Evolutionary conservation across 345 rosid species (phyloP).

Genomic region (Euphorbia tirucalli): DNA sequence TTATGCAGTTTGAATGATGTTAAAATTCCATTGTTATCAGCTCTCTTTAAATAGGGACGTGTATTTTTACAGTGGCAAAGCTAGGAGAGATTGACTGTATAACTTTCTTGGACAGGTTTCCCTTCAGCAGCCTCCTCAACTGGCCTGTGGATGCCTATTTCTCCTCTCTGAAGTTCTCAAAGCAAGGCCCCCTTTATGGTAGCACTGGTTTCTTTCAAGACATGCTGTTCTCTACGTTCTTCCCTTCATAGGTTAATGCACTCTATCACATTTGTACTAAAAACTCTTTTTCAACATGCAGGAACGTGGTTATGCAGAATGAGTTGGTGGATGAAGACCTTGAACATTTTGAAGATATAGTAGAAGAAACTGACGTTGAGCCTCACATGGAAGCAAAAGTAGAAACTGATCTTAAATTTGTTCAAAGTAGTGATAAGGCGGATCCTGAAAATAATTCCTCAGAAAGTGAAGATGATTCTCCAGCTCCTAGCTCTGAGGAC

Average conservation of each 20-base stretch:
- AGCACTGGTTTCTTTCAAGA: slow-evolving; percentile 18
- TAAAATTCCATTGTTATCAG: not conserved
- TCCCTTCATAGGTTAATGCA: not conserved
- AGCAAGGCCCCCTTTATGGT: slow-evolving; percentile 88
- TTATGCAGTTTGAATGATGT: not conserved
- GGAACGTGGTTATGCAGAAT: slow-evolving; percentile 79
- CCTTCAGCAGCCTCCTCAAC: slow-evolving; percentile 91
- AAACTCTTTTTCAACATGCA: slow-evolving; percentile 27
- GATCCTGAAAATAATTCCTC: slow-evolving; percentile 47
- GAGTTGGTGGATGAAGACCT: slow-evolving; percentile 82
- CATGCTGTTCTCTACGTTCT: not conserved
- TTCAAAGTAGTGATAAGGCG: slow-evolving; percentile 24
- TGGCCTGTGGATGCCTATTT: slow-evolving; percentile 92
- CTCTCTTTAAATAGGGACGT: not conserved
- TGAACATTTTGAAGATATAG: slow-evolving; percentile 89
- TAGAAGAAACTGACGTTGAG: slow-evolving; percentile 58
- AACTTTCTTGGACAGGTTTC: slow-evolving; percentile 60
- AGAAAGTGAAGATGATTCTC: slow-evolving; percentile 47
- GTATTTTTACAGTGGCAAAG: slow-evolving; percentile 2
- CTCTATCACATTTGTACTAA: not conserved
- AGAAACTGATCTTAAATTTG: slow-evolving; percentile 24
- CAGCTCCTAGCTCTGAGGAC: slow-evolving; percentile 11
- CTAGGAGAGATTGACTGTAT: slow-evolving; percentile 12
- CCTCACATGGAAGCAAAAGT: slow-evolving; percentile 31
- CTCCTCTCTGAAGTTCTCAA: slow-evolving; percentile 91